These are phyloP conservation scores for Eimeria praecox DNA, from an alignment of 169 alveolate species.

Conservation along the genomic window DNA sequence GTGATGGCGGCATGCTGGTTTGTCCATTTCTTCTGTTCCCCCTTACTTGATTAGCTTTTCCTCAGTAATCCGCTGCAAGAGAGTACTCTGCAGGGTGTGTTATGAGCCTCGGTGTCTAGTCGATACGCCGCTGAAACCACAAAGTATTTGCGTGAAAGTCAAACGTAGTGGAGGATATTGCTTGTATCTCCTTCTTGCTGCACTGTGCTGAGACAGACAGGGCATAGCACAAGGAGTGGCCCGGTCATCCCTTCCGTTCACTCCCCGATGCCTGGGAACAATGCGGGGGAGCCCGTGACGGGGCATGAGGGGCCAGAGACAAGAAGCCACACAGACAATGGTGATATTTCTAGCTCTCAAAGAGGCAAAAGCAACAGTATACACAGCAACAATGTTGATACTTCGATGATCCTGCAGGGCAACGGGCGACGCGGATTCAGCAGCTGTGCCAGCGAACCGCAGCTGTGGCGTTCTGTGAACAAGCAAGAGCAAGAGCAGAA, in stretches of 20 bases:
- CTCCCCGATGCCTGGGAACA: neutral
- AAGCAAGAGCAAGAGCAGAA: constrained; percentile 27
- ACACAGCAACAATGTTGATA: neutral
- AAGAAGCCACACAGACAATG: neutral
- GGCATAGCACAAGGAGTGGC: neutral
- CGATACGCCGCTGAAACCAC: neutral
- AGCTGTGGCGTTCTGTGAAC: constrained; percentile 57
- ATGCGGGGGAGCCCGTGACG: constrained; percentile 1
- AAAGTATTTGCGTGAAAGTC: neutral
- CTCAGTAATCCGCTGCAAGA: neutral
- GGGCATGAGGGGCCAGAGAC: constrained; percentile 27
- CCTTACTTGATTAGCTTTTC: neutral
- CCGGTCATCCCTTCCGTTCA: neutral
- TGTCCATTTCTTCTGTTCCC: neutral
- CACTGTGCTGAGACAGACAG: neutral
- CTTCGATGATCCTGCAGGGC: neutral
- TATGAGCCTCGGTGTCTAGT: neutral
- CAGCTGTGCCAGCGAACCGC: constrained; percentile 67
- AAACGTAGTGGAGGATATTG: neutral
- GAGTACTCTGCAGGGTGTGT: neutral
- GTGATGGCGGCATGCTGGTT: constrained; percentile 16
- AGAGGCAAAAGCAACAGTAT: neutral
- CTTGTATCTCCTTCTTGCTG: neutral
- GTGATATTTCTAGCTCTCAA: neutral
- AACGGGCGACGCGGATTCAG: constrained; percentile 28